These are phyloP conservation scores for Apiotrichum siamense DNA, from an alignment of 1,284 basidiomycete species.

Conservation along the genomic window DNA sequence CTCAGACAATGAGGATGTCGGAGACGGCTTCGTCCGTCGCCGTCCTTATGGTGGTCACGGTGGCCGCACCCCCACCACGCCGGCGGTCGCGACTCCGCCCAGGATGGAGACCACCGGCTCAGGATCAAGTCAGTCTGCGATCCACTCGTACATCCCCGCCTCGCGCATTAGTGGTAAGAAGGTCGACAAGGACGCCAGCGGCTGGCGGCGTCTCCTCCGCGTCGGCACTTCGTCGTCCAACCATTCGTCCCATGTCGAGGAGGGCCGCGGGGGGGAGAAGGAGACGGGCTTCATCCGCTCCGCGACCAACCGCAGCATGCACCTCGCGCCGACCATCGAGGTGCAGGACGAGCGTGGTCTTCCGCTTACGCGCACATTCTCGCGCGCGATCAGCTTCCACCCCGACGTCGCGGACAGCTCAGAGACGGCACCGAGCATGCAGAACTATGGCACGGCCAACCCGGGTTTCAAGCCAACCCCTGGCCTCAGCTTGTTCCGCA, in stretches of 20 bases:
- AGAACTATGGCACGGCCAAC: constrained; percentile 33
- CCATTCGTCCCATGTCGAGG: constrained; percentile 4
- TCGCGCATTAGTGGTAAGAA: constrained; percentile 4
- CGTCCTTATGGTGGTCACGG: not conserved
- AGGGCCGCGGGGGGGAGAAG: constrained; percentile 2
- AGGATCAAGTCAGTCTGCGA: not conserved
- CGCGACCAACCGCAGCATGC: not conserved
- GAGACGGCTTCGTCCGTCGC: constrained; percentile 12
- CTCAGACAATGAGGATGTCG: constrained; percentile 10
- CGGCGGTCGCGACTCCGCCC: not conserved
- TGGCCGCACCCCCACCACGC: constrained; percentile 1
- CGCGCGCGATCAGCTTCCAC: constrained; percentile 39
- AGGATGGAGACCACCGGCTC: not conserved
- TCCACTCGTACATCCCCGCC: constrained; percentile 18
- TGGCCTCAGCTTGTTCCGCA: constrained; percentile 36
- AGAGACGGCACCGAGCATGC: constrained; percentile 36
- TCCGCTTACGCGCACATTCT: constrained; percentile 18
- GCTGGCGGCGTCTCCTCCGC: constrained; percentile 17
- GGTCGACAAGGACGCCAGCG: not conserved
- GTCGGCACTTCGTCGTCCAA: constrained; percentile 5
- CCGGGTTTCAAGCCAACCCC: constrained; percentile 41
- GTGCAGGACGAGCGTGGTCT: constrained; percentile 5
- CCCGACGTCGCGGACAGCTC: constrained; percentile 26
- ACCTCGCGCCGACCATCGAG: not conserved
- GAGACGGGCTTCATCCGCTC: constrained; percentile 7